Evolutionary conservation across 768 basidiomycete species (phyloP), one percentile per base, ranked within the genome.

Genomic region (Coprinellus micaceus): DNA sequence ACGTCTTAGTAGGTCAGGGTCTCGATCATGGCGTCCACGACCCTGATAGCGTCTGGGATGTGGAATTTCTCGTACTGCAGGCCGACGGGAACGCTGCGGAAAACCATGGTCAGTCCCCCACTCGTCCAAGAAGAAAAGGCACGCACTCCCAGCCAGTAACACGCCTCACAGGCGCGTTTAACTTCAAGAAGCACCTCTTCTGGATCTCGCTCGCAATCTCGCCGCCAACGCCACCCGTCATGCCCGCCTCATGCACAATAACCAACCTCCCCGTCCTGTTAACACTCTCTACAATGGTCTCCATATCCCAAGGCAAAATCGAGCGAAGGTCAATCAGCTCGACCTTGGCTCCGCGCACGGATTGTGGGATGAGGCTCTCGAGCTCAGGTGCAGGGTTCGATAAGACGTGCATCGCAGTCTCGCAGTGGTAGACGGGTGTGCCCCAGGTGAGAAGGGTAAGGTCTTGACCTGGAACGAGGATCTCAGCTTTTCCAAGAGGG

Each of bases 101-200:
- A 30, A 44, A n/a, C 52, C 28, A 56, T 52, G 10, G 52, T 56
- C 29, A 50, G 51, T 26, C 44, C 33, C 21, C 12, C 1, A 52
- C 5, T 26, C 21, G 15, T 17, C 17, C 5, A 33, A 25, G 40
- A n/a, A 43, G 54, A 29, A 26, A 44, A 45, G 25, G 4, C 6
- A 86, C 94, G 81, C 64, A 95, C 94, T 97, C 94, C 95, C 95
- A 98, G 26, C 91, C 92, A 2, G 90, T 84, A 17, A 98, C 83
- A 39, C 94, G 76, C 64, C 81, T 88, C 22, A 98, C 88, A 0
- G 94, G 94, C 7, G 94, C 94, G 53, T 91, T 83, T 49, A 98
- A 71, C 68, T 87, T 88, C 64, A 97, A 75, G 74, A 97, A 97
- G 61, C 90, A 93, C 57, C 88, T 75, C 70, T 88, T 88, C 74